Evolutionary conservation across 345 rosid genomes (phyloP).

Genomic region (Salix koriyanagi): DNA sequence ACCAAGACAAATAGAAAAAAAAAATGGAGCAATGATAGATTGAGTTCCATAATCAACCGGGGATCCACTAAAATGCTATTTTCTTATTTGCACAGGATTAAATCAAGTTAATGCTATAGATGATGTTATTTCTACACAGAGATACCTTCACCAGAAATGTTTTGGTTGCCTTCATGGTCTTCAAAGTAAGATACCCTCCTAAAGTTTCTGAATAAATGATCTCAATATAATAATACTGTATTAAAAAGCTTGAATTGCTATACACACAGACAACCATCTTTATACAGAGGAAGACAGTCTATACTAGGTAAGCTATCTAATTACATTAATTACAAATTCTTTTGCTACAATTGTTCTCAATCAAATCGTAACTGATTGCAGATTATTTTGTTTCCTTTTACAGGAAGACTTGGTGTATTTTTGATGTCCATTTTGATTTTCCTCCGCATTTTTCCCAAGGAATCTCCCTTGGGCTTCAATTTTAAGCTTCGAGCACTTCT

Average conservation of each 20-base stretch:
- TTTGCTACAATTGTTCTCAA: no score
- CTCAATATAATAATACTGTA: no score
- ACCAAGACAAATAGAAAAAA: neutral
- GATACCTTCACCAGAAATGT: neutral
- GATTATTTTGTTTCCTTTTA: no score
- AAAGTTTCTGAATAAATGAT: neutral
- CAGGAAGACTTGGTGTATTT: slow-evolving; percentile 22
- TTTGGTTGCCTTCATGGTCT: neutral
- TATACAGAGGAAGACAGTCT: no score
- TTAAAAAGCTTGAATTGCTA: no score
- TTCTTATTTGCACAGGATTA: neutral
- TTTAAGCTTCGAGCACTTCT: slow-evolving; percentile 46
- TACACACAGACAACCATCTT: no score
- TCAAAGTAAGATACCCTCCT: neutral
- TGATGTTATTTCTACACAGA: neutral
- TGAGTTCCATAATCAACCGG: neutral
- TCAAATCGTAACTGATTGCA: no score
- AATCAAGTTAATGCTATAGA: neutral
- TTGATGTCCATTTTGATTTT: slow-evolving; percentile 14
- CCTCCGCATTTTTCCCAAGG: slow-evolving; percentile 37
- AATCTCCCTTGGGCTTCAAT: slow-evolving; percentile 55
- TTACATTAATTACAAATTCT: no score
- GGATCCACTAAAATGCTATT: no score
- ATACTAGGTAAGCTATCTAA: no score
- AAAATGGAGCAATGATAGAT: neutral